These are phyloP conservation scores for Paecilomyces niveus DNA, from an alignment of 2,329 filamentous ascomycete genomes.

Conservation along the genomic window DNA sequence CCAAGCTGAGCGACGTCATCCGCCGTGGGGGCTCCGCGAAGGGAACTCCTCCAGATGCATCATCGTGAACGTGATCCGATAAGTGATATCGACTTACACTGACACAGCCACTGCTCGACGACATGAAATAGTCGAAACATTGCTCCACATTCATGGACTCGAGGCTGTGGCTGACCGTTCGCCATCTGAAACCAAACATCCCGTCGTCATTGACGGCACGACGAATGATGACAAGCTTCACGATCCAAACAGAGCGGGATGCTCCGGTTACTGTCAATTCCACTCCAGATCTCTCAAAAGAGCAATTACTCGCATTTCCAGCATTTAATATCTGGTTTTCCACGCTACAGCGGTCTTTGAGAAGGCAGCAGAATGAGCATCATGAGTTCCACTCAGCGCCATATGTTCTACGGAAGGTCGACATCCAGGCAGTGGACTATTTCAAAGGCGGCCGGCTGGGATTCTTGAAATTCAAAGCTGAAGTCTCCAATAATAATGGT, in stretches of 20 bases:
- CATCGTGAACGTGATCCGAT: background rate
- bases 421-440: slow-evolving; percentile 49
- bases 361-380: slow-evolving; percentile 35
- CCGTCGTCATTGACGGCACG: background rate
- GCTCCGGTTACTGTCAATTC: slow-evolving; percentile 35
- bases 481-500: slow-evolving; percentile 45
- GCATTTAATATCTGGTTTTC: slow-evolving; percentile 50
- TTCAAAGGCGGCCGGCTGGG: slow-evolving; percentile 45
- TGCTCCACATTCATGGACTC: slow-evolving; percentile 3
- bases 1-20: background rate
- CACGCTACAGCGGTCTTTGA: slow-evolving; percentile 43
- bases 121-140: background rate
- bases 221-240: slow-evolving; percentile 37
- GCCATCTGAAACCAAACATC: slow-evolving; percentile 1
- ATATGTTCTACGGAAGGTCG: slow-evolving; percentile 45
- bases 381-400: slow-evolving; percentile 48
- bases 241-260: slow-evolving; percentile 22
- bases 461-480: slow-evolving; percentile 50
- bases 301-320: slow-evolving; percentile 43
- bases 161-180: slow-evolving; percentile 9
- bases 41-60: background rate
- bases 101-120: background rate
- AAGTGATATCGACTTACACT: background rate
- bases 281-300: slow-evolving; percentile 34
- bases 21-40: background rate